phyloP scores from a whole-genome alignment of 108 stramenopile species.

The Nitzschia palea region DNA sequence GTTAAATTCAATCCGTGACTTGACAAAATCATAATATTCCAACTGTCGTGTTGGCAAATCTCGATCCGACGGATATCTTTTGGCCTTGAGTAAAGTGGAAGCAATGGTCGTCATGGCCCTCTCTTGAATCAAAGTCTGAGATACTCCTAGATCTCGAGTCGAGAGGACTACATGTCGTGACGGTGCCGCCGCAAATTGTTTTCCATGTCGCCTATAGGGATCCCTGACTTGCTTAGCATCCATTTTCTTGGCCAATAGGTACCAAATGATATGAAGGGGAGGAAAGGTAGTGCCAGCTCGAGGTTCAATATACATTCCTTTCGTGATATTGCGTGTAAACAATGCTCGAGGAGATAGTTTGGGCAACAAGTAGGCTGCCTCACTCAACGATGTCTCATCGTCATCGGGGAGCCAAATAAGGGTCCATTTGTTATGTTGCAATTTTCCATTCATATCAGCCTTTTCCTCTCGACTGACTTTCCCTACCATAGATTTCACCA shows the following conservation, averaged over 20 bases:
- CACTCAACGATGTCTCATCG: constrained; percentile 38
- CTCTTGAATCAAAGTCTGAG: neutral
- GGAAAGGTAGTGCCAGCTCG: constrained; percentile 29
- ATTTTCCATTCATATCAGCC: constrained; percentile 51
- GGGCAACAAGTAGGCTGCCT: constrained; percentile 58
- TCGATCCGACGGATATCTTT: neutral
- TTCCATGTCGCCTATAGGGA: neutral
- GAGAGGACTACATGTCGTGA: constrained; percentile 43
- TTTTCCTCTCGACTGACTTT: neutral
- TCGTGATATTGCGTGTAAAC: constrained; percentile 45
- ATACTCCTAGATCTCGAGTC: constrained; percentile 7
- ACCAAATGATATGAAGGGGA: constrained; percentile 25
- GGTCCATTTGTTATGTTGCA: constrained; percentile 52
- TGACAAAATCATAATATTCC: constrained; percentile 44
- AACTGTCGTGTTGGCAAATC: constrained; percentile 41
- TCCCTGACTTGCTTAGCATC: constrained; percentile 22
- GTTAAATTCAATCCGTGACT: constrained; percentile 29
- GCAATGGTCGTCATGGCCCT: constrained; percentile 3
- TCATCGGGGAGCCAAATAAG: constrained; percentile 41
- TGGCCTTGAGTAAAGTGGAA: constrained; percentile 17
- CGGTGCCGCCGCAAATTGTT: constrained; percentile 14
- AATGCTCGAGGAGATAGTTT: constrained; percentile 57
- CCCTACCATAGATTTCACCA: constrained; percentile 30
- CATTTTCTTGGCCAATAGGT: constrained; percentile 18
- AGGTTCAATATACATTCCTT: constrained; percentile 57